phyloP scores from a whole-genome alignment of 345 rosid genomes.

The Pistacia atlantica region DNA sequence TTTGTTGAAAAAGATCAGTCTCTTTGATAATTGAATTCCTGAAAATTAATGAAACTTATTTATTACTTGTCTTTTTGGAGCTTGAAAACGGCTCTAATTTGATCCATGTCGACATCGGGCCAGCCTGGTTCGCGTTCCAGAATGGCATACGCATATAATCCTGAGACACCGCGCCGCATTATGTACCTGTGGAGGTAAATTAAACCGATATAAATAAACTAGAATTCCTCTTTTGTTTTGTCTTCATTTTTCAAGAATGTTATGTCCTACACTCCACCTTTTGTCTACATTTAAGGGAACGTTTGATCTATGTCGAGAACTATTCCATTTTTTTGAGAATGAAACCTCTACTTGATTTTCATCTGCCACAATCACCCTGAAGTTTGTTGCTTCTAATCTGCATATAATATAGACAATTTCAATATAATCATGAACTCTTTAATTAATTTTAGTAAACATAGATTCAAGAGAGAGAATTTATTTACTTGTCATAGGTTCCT shows the following conservation, averaged over 20 bases:
- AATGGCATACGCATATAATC: slow-evolving; percentile 68
- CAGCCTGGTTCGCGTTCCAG: slow-evolving; percentile 72
- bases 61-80: slow-evolving; percentile 54
- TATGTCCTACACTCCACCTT: slow-evolving; percentile 44
- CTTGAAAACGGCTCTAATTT: slow-evolving; percentile 81
- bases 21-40: background rate
- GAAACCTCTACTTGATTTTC: slow-evolving; percentile 74
- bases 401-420: background rate
- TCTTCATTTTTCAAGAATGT: background rate
- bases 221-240: background rate
- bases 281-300: slow-evolving; percentile 86
- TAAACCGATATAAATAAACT: background rate
- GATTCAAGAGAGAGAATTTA: slow-evolving; percentile 13
- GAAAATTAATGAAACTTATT: background rate
- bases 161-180: slow-evolving; percentile 65
- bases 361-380: slow-evolving; percentile 42
- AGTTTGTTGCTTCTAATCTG: slow-evolving; percentile 58
- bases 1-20: no score
- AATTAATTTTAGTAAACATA: background rate
- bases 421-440: no score
- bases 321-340: slow-evolving; percentile 58
- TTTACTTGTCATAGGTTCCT: slow-evolving; percentile 36
- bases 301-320: slow-evolving; percentile 22
- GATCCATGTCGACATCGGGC: slow-evolving; percentile 89
- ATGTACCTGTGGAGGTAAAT: slow-evolving; percentile 51